phyloP scores from a whole-genome alignment of 2,329 filamentous ascomycete species.

The Pestalotiopsis sp. region DNA sequence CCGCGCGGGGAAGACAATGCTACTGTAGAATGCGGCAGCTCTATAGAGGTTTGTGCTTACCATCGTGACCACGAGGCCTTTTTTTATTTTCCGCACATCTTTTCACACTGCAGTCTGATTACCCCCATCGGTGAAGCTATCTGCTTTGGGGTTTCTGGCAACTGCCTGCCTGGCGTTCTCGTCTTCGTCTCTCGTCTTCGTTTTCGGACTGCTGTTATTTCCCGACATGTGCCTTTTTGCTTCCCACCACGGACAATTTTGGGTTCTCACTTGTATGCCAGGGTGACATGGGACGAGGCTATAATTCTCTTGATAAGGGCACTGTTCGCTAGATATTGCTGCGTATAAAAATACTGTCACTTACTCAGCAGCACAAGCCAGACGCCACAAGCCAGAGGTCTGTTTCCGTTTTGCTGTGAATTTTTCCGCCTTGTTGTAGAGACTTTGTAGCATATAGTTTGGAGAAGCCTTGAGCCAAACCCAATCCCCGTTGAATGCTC shows the following conservation, averaged over 20 bases:
- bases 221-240: not conserved
- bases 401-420: too few species aligned
- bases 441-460: not conserved
- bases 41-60: not conserved
- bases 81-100: not conserved
- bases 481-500: too few species aligned
- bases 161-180: not conserved
- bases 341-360: not conserved
- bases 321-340: not conserved
- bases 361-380: not conserved
- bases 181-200: constrained; percentile 7
- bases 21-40: constrained; percentile 4
- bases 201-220: not conserved
- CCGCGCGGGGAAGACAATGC: constrained; percentile 1
- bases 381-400: not conserved
- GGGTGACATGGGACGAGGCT: not conserved
- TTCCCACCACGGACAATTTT: not conserved
- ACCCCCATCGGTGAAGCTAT: not conserved
- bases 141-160: not conserved
- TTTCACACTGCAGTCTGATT: not conserved
- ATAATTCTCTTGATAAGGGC: not conserved
- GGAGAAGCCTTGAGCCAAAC: too few species aligned
- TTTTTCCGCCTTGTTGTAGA: not conserved
- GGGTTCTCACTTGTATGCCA: not conserved
- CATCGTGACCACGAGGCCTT: constrained; percentile 1